Conservation (phyloP, 2,329 filamentous ascomycete genomes). For the Neobulgaria alba region DNA sequence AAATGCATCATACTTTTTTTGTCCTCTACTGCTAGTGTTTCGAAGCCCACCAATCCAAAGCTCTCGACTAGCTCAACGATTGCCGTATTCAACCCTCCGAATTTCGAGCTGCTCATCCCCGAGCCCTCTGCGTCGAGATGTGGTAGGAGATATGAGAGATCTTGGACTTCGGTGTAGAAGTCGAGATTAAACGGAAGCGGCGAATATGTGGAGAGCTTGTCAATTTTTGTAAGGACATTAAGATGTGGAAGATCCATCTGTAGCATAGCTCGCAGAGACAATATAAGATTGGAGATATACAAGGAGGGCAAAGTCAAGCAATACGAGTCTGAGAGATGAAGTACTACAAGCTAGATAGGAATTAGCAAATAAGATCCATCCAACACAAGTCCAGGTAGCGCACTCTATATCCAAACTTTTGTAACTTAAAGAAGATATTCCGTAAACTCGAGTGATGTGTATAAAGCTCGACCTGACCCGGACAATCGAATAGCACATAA, state of each 20-base stretch:
- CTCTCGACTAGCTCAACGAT: slow-evolving; percentile 81
- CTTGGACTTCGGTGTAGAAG: slow-evolving; percentile 95
- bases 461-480: slow-evolving; percentile 93
- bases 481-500: slow-evolving; percentile 92
- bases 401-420: slow-evolving; percentile 89
- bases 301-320: slow-evolving; percentile 87
- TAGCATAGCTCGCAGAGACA: slow-evolving; percentile 92
- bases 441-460: slow-evolving; percentile 89
- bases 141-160: slow-evolving; percentile 76
- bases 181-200: slow-evolving; percentile 90
- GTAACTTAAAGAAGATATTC: slow-evolving; percentile 83
- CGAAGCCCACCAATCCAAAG: slow-evolving; percentile 84
- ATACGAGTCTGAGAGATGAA: slow-evolving; percentile 91
- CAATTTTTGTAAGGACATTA: slow-evolving; percentile 96
- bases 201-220: slow-evolving; percentile 80
- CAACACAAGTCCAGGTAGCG: slow-evolving; percentile 30
- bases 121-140: slow-evolving; percentile 72
- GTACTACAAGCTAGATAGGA: slow-evolving; percentile 65
- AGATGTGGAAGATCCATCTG: slow-evolving; percentile 96
- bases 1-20: slow-evolving; percentile 95
- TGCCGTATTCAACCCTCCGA: slow-evolving; percentile 74
- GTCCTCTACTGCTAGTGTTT: slow-evolving; percentile 91
- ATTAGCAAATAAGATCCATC: slow-evolving; percentile 19
- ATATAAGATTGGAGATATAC: slow-evolving; percentile 87
- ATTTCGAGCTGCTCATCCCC: slow-evolving; percentile 62